Conservation (phyloP, 768 basidiomycete genomes). For the Boletus rubroflammeus region DNA sequence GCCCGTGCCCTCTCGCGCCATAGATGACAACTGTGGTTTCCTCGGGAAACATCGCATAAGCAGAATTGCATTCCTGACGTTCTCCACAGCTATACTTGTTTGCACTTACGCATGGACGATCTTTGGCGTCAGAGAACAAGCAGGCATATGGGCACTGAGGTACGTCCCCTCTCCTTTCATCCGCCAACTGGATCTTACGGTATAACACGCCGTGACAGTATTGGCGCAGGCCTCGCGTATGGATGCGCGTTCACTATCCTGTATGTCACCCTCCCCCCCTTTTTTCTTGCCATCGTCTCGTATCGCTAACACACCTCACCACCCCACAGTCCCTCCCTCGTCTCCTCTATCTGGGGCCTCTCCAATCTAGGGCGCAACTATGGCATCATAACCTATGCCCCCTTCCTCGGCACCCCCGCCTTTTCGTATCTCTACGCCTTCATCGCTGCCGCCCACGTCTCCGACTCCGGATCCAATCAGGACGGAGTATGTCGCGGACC, state of each 20-base stretch:
- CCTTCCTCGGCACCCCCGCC: conserved; percentile 68
- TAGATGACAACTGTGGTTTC: conserved; percentile 28
- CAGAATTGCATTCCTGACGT: conserved; percentile 56
- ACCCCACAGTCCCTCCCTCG: conserved; percentile 49
- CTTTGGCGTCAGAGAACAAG: conserved; percentile 44
- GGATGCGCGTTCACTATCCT: conserved; percentile 68
- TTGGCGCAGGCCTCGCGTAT: conserved; percentile 66
- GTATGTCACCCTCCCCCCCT: conserved; percentile 40
- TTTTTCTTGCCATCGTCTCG: neutral
- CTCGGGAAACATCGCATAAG: conserved; percentile 53
- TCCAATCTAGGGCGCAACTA: conserved; percentile 73
- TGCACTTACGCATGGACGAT: conserved; percentile 56
- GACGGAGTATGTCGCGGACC: conserved; percentile 49
- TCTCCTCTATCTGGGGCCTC: conserved; percentile 70
- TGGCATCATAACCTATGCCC: conserved; percentile 69
- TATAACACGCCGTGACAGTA: conserved; percentile 32
- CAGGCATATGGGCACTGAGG: conserved; percentile 70
- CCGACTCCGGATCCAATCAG: conserved; percentile 14
- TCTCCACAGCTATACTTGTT: conserved; percentile 45
- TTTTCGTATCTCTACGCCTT: conserved; percentile 83
- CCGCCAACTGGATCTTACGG: neutral
- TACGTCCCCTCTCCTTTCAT: conserved; percentile 23
- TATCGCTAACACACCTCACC: neutral
- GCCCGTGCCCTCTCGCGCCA: conserved; percentile 47
- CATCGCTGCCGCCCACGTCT: conserved; percentile 49